A percentile compares a stretch with the other conserved stretches of the same genome.
Evolutionary conservation across 306 rosid species (phyloP).

Genomic region (Alnus rubra): DNA sequence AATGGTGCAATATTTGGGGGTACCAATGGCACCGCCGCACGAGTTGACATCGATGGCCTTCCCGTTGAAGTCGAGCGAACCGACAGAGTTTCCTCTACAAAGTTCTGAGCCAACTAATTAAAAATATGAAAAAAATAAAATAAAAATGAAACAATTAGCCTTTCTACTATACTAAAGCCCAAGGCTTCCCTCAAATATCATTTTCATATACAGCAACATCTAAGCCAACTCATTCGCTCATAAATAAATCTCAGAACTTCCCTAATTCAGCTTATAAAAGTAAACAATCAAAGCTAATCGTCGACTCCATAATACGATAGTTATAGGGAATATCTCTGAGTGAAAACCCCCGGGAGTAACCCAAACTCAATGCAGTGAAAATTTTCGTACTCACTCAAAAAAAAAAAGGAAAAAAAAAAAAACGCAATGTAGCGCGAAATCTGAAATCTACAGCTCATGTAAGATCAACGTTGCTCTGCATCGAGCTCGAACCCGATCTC

Average conservation of each 20-base stretch:
- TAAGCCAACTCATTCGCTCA: neutral
- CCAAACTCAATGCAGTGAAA: neutral
- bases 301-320: neutral
- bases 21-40: conserved; percentile 42
- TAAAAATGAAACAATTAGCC: conserved; percentile 18
- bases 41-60: conserved; percentile 44
- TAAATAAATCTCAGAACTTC: neutral
- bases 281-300: neutral
- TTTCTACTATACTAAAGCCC: neutral
- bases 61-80: conserved; percentile 55
- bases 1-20: conserved; percentile 46
- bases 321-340: neutral
- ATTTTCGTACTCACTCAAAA: neutral
- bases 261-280: neutral
- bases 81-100: conserved; percentile 47
- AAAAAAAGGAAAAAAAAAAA: neutral
- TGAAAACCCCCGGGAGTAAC: neutral
- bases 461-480: neutral
- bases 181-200: neutral
- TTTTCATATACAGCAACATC: neutral
- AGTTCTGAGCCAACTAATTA: conserved; percentile 59
- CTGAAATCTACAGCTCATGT: neutral
- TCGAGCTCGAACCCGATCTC: conserved; percentile 18
- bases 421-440: neutral
- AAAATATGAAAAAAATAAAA: conserved; percentile 16